Evolutionary conservation across 306 rosid genomes (phyloP).

Genomic region (Citrullus amarus): DNA sequence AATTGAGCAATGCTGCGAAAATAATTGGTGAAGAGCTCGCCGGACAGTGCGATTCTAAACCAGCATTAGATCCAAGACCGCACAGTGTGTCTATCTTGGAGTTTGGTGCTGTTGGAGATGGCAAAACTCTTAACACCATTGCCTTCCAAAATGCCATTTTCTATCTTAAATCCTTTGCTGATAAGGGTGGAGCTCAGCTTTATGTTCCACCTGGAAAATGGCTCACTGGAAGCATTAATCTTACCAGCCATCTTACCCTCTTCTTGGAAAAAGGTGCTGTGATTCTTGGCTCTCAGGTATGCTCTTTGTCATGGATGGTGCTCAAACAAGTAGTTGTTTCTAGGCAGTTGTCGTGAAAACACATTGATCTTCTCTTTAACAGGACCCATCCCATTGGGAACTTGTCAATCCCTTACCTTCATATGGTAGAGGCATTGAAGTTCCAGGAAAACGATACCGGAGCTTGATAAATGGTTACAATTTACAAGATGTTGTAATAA

Average conservation of each 20-base stretch:
- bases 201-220: slow-evolving; percentile 85
- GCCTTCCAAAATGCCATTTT: slow-evolving; percentile 95
- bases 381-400: slow-evolving; percentile 80
- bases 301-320: neutral
- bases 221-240: slow-evolving; percentile 93
- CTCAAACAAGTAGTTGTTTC: neutral
- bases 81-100: slow-evolving; percentile 87
- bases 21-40: slow-evolving; percentile 29
- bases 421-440: slow-evolving; percentile 81
- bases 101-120: slow-evolving; percentile 97
- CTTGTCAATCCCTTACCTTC: slow-evolving; percentile 81
- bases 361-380: slow-evolving; percentile 15
- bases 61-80: slow-evolving; percentile 57
- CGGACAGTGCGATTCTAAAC: slow-evolving; percentile 42
- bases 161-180: slow-evolving; percentile 92
- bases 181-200: slow-evolving; percentile 97
- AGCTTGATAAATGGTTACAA: slow-evolving; percentile 82
- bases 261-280: slow-evolving; percentile 86
- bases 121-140: slow-evolving; percentile 73
- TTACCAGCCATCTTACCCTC: slow-evolving; percentile 91
- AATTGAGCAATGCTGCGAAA: slow-evolving; percentile 47
- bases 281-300: slow-evolving; percentile 94
- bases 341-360: neutral
- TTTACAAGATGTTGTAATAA: slow-evolving; percentile 77
- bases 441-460: slow-evolving; percentile 69